Percentiles rank a stretch among this genome's conserved stretches.
These are phyloP conservation scores for Tetrahymena thermophila DNA, from an alignment of 73 alveolate species.

Conservation along the genomic window DNA sequence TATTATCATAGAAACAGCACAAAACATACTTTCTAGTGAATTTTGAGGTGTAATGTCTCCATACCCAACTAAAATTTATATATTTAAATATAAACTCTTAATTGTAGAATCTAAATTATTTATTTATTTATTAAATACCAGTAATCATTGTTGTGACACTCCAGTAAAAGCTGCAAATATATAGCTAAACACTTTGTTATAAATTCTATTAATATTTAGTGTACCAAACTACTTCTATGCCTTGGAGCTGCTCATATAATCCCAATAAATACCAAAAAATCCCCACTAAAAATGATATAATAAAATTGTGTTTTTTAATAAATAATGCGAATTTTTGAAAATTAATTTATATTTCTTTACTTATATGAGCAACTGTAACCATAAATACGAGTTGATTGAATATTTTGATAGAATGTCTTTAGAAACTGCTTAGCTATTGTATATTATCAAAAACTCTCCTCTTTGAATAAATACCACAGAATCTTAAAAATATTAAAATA, in stretches of 20 bases:
- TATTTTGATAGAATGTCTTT: neutral
- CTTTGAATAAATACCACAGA: neutral
- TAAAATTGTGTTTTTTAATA: too few relatives aligned
- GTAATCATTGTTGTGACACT: neutral
- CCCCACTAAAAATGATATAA: neutral
- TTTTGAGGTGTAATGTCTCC: conserved; percentile 41
- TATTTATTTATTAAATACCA: neutral
- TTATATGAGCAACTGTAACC: neutral
- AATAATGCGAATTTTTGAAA: too few relatives aligned
- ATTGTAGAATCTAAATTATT: too few relatives aligned
- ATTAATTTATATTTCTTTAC: too few relatives aligned
- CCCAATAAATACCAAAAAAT: neutral
- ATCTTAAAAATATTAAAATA: neutral
- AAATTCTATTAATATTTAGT: neutral
- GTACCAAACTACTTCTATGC: neutral
- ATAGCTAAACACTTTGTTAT: neutral
- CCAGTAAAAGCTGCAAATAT: neutral
- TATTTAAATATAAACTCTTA: neutral
- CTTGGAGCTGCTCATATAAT: neutral
- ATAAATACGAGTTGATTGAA: neutral
- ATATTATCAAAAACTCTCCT: neutral
- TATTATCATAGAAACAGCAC: conserved; percentile 4
- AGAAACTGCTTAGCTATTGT: neutral
- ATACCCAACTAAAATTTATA: conserved; percentile 9
- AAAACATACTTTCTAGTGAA: neutral